phyloP scores from a whole-genome alignment of 257 asterid species.

The Jasminum sambac region DNA sequence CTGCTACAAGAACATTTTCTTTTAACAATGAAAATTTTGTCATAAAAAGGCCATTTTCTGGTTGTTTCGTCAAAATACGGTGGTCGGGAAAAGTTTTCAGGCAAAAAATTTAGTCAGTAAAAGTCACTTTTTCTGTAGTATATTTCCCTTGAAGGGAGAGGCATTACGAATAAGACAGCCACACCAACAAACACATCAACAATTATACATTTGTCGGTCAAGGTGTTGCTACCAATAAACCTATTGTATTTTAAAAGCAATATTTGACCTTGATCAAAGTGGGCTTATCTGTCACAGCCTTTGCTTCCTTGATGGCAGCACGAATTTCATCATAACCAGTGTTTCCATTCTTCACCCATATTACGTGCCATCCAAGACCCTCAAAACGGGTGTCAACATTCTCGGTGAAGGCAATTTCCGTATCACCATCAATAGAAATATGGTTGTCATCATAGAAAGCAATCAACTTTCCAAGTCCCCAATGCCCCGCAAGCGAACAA shows the following conservation, averaged over 20 bases:
- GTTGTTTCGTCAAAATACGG: too few species aligned
- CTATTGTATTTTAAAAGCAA: not conserved
- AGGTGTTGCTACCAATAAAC: not conserved
- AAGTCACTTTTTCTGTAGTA: too few species aligned
- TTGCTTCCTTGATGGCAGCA: slow-evolving; percentile 93
- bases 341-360: slow-evolving; percentile 97
- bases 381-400: slow-evolving; percentile 76
- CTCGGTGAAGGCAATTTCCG: slow-evolving; percentile 97
- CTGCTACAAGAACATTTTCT: too few species aligned
- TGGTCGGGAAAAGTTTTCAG: too few species aligned
- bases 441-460: slow-evolving; percentile 94
- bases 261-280: slow-evolving; percentile 72
- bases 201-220: slow-evolving; percentile 1
- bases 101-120: too few species aligned
- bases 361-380: slow-evolving; percentile 95
- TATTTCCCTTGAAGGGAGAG: not conserved
- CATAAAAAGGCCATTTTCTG: too few species aligned
- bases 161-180: not conserved
- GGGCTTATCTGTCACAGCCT: slow-evolving; percentile 90
- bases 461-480: slow-evolving; percentile 97
- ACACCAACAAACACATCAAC: not conserved
- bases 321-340: slow-evolving; percentile 93
- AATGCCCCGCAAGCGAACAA: slow-evolving; percentile 93
- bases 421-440: slow-evolving; percentile 95
- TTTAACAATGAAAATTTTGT: too few species aligned